Evolutionary conservation across 1,284 basidiomycete species (phyloP).

Genomic region (Fereydounia khargensis): DNA sequence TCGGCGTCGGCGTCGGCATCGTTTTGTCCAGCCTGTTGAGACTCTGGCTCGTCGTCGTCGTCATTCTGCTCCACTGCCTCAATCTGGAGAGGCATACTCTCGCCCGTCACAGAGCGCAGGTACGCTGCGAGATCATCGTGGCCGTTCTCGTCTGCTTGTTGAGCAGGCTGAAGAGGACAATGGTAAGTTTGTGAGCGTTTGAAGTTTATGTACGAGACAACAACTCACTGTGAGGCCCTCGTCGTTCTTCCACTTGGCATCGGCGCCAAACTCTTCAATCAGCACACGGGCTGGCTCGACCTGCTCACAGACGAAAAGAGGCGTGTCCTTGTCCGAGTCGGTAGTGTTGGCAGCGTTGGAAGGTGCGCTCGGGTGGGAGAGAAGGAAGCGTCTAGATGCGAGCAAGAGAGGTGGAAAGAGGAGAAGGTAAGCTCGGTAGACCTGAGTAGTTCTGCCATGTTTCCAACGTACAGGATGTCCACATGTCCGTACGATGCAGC

Average conservation of each 20-base stretch:
- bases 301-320: conserved; percentile 53
- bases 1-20: conserved; percentile 17
- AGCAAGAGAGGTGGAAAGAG: background rate
- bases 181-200: too few relatives aligned
- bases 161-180: conserved; percentile 17
- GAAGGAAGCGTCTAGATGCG: conserved; percentile 36
- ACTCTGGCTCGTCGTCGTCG: conserved; percentile 16
- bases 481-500: conserved; percentile 52
- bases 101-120: conserved; percentile 37
- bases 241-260: conserved; percentile 37
- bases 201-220: background rate
- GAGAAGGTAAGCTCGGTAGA: too few relatives aligned
- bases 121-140: conserved; percentile 39
- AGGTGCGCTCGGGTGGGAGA: conserved; percentile 30
- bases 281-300: conserved; percentile 38
- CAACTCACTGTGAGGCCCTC: conserved; percentile 37
- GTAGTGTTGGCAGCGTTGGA: conserved; percentile 31
- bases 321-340: conserved; percentile 52
- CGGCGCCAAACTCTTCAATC: conserved; percentile 46
- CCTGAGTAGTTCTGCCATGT: too few relatives aligned
- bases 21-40: background rate
- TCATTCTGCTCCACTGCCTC: too few relatives aligned
- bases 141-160: conserved; percentile 44
- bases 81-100: too few relatives aligned
- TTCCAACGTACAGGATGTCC: conserved; percentile 35